Base-by-base conservation (phyloP, 768 basidiomycete genomes). In the Calocybe indica region DNA sequence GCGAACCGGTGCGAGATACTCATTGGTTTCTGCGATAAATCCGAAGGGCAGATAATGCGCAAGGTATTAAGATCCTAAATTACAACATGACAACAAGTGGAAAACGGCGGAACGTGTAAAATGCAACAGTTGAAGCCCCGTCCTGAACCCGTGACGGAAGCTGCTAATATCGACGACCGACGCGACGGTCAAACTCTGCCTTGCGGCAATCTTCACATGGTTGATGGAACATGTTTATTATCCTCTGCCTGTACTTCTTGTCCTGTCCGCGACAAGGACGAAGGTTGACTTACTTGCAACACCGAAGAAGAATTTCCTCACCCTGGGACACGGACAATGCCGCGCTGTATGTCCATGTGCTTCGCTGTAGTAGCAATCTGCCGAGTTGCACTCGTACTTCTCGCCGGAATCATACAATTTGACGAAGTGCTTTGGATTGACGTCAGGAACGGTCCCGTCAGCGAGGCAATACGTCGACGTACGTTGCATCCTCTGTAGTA, bases 181-280 rank as follows among this genome's bases (percentile, higher is more conserved):
- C 22, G 22, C 22, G 22, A 15, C 54, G 66, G 46, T 57, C 64
- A 41, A 65, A 61, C 52, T 68, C 68, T 31, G 66, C 64, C 11
- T 50, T 59, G 52, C 67, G 71, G 66, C 84, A 85, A 1, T 41
- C 52, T 5, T 83, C 83, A 65, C 84, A 86, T 47, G 75, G 68
- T 48, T 74, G 73, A 55, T 83, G 83, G 55, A 87, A 82, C 62
- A 85, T 69, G 60, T 79, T 88, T 49, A 74, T 65, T 35, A 87
- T 79, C 36, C 74, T 71, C 46, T 77, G 72, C 35, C 78, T 59
- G 55, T 85, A 82, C 42, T 62, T 51, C 33, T 22, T 22, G 22
- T 22, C 22, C 22, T 22, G 22, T 22, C 22, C 22, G 22, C 22
- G 22, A 22, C 22, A 22, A 22, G 22, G 22, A 22, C 22, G 22